Evolutionary conservation across 2,329 filamentous ascomycete genomes (phyloP).

Genomic region (Bipolaris victoriae): DNA sequence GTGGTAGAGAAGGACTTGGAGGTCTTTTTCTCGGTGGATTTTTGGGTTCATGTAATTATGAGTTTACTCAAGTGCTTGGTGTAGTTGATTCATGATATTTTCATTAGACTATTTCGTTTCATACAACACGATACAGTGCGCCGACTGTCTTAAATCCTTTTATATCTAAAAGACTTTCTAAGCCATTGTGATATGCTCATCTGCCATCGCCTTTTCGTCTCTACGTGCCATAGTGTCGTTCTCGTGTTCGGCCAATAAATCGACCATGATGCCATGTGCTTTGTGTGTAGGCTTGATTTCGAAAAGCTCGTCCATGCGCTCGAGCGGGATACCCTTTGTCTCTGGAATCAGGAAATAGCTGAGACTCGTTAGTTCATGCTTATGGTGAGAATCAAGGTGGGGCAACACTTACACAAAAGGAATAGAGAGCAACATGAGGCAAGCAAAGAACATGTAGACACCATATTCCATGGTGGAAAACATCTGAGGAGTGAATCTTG

Average conservation of each 20-base stretch:
- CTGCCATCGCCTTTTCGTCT: constrained; percentile 46
- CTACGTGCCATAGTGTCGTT: constrained; percentile 32
- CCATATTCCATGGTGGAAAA: constrained; percentile 55
- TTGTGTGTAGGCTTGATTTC: constrained; percentile 51
- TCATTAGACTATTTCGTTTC: neutral
- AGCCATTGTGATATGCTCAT: constrained; percentile 20
- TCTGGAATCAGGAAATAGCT: constrained; percentile 52
- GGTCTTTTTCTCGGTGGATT: neutral
- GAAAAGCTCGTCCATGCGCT: constrained; percentile 57
- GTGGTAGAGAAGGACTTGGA: neutral
- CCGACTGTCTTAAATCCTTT: neutral
- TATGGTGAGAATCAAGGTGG: constrained; percentile 28
- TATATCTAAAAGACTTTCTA: constrained; percentile 1
- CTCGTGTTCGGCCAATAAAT: constrained; percentile 47
- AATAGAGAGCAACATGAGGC: constrained; percentile 53
- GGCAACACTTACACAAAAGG: constrained; percentile 33
- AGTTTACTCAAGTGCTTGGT: neutral
- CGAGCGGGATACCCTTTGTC: constrained; percentile 55
- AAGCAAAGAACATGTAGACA: constrained; percentile 57
- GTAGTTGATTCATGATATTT: neutral
- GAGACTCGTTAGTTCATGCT: neutral
- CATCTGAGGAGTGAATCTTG: constrained; percentile 73
- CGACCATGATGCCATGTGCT: constrained; percentile 50
- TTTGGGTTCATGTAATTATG: neutral
- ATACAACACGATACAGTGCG: neutral